phyloP scores from a whole-genome alignment of 345 rosid genomes.

The Brassica napus region Da-Ae NC_063440.1:19392001-19392500 shows the following conservation, averaged over 20 bases:
- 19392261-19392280: too few species aligned
- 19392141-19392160: background rate
- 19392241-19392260: background rate
- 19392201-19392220: background rate
- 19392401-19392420: background rate
- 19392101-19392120: background rate
- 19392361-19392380: conserved; percentile 2
- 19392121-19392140: too few species aligned
- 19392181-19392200: background rate
- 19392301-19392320: background rate
- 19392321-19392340: background rate
- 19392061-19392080: background rate
- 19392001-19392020: conserved; percentile 39
- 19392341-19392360: background rate
- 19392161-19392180: background rate
- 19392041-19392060: conserved; percentile 46
- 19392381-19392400: background rate
- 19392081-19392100: background rate
- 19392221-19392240: background rate
- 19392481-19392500: background rate
- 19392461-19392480: background rate
- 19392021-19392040: conserved; percentile 51
- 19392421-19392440: background rate
- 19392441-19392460: background rate
- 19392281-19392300: background rate